Conservation (phyloP, 169 alveolate species). For the Blepharisma undulans region DNA sequence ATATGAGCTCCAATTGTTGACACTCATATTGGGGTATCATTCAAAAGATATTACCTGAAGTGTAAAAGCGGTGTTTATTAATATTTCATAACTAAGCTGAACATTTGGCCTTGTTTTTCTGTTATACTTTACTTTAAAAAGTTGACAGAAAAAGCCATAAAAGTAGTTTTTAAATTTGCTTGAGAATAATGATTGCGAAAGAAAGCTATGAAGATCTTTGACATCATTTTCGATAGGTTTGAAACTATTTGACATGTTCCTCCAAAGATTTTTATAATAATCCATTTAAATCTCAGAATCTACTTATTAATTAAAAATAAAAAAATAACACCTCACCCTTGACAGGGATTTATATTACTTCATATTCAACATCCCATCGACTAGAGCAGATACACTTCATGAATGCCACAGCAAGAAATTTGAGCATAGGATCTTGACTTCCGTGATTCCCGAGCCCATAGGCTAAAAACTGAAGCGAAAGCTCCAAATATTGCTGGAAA, state of each 20-base stretch:
- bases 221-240: background rate
- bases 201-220: background rate
- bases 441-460: too few species aligned
- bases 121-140: background rate
- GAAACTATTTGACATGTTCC: background rate
- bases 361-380: too few species aligned
- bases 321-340: too few species aligned
- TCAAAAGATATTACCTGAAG: background rate
- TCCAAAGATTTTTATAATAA: too few species aligned
- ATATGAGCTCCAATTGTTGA: background rate
- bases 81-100: background rate
- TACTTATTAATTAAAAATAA: too few species aligned
- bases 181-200: background rate
- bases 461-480: too few species aligned
- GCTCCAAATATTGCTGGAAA: too few species aligned
- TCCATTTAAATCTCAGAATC: too few species aligned
- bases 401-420: too few species aligned
- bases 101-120: background rate
- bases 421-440: too few species aligned
- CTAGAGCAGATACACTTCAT: too few species aligned
- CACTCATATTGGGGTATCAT: background rate
- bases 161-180: background rate
- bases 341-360: too few species aligned
- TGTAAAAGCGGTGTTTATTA: background rate
- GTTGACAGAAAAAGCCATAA: background rate